Conservation (phyloP, 2,329 filamentous ascomycete species). For the Cladorrhinum sp. region DNA sequence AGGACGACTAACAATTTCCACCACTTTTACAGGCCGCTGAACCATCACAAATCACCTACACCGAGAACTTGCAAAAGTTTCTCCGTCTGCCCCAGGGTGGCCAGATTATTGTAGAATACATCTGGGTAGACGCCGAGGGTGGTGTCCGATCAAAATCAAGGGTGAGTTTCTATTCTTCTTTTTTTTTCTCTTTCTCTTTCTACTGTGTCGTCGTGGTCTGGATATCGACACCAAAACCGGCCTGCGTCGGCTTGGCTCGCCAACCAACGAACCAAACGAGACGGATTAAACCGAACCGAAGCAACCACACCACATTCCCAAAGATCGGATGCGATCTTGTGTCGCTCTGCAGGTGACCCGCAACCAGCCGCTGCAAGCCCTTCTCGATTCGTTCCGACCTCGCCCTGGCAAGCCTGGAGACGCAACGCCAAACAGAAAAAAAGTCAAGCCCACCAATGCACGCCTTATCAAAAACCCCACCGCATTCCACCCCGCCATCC, state of each 20-base stretch:
- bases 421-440: neutral
- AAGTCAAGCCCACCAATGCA: neutral
- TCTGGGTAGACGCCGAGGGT: slow-evolving; percentile 87
- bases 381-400: slow-evolving; percentile 8
- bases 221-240: neutral
- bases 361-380: neutral
- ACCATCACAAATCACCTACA: slow-evolving; percentile 13
- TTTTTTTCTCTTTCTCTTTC: slow-evolving; percentile 7
- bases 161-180: slow-evolving; percentile 57
- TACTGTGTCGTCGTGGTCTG: slow-evolving; percentile 8
- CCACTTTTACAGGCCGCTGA: slow-evolving; percentile 3
- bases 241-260: slow-evolving; percentile 1
- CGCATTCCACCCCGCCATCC: neutral
- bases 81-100: slow-evolving; percentile 62
- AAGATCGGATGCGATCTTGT: neutral
- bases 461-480: slow-evolving; percentile 3
- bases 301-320: neutral
- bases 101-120: slow-evolving; percentile 87
- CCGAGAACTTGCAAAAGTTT: slow-evolving; percentile 18
- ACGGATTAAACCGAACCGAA: neutral
- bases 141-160: slow-evolving; percentile 91
- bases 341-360: neutral
- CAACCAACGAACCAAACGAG: slow-evolving; percentile 1
- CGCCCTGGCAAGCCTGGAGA: slow-evolving; percentile 2
- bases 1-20: neutral